phyloP scores from a whole-genome alignment of 257 asterid species.

The Solanum corneliomulleri region DNA sequence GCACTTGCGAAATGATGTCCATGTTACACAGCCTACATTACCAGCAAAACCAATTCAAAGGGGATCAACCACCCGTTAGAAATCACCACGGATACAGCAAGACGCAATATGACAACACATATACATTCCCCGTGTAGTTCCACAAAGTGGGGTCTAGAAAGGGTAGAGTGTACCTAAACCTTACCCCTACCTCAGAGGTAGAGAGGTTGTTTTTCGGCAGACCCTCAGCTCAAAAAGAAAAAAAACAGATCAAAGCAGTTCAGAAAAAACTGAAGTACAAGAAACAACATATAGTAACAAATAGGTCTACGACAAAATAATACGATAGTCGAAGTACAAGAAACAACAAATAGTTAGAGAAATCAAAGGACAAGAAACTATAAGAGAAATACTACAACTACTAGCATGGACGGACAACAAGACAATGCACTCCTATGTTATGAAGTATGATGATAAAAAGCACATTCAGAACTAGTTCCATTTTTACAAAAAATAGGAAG shows the following conservation, averaged over 20 bases:
- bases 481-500: not conserved
- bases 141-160: not conserved
- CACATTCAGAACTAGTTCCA: not conserved
- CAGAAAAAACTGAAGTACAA: not conserved
- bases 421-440: not conserved
- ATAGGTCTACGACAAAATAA: not conserved
- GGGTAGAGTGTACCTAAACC: not conserved
- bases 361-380: not conserved
- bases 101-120: not conserved
- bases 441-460: not conserved
- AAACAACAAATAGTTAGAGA: not conserved
- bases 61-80: not conserved
- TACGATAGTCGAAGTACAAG: not conserved
- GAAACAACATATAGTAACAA: not conserved
- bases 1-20: slow-evolving; percentile 96
- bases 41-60: not conserved
- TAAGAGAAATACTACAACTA: not conserved
- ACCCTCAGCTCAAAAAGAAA: not conserved
- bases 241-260: not conserved
- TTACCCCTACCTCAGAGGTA: not conserved
- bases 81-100: not conserved
- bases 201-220: not conserved
- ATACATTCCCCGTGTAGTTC: not conserved
- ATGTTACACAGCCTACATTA: slow-evolving; percentile 83
- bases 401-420: not conserved